These are phyloP conservation scores for Penicillium oxalicum DNA, from an alignment of 2,329 filamentous ascomycete genomes.

Conservation along the genomic window DNA sequence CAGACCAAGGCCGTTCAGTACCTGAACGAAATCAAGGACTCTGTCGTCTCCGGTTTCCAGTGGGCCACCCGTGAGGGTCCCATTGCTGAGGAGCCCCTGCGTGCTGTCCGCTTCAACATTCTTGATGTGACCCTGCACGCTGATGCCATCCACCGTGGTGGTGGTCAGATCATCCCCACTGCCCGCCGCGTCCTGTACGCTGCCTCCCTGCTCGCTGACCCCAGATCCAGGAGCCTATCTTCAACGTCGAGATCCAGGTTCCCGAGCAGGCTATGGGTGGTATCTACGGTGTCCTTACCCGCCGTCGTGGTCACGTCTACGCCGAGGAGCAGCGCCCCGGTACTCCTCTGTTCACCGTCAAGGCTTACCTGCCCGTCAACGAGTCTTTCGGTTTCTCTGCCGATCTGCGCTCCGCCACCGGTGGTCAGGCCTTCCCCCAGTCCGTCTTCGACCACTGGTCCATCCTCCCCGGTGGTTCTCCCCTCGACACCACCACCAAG, in stretches of 20 bases:
- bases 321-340: slow-evolving; percentile 95
- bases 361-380: slow-evolving; percentile 92
- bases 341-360: slow-evolving; percentile 99
- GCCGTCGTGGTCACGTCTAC: slow-evolving; percentile 98
- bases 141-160: slow-evolving; percentile 99
- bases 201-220: slow-evolving; percentile 81
- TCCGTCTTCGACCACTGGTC: slow-evolving; percentile 99
- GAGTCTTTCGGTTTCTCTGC: slow-evolving; percentile 99
- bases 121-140: slow-evolving; percentile 99
- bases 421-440: slow-evolving; percentile 98
- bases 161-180: slow-evolving; percentile 97
- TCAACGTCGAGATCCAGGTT: slow-evolving; percentile 98
- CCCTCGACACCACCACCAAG: slow-evolving; percentile 76
- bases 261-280: slow-evolving; percentile 98
- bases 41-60: slow-evolving; percentile 98
- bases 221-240: slow-evolving; percentile 91
- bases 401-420: slow-evolving; percentile 88
- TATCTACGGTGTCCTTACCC: slow-evolving; percentile 98
- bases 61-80: slow-evolving; percentile 98
- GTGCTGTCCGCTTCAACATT: slow-evolving; percentile 95
- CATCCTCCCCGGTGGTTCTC: slow-evolving; percentile 86
- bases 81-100: slow-evolving; percentile 96
- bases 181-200: slow-evolving; percentile 97
- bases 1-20: slow-evolving; percentile 99
- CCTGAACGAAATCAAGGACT: slow-evolving; percentile 99